phyloP scores from a whole-genome alignment of 768 basidiomycete species.

The Panellus pusillus region DNA sequence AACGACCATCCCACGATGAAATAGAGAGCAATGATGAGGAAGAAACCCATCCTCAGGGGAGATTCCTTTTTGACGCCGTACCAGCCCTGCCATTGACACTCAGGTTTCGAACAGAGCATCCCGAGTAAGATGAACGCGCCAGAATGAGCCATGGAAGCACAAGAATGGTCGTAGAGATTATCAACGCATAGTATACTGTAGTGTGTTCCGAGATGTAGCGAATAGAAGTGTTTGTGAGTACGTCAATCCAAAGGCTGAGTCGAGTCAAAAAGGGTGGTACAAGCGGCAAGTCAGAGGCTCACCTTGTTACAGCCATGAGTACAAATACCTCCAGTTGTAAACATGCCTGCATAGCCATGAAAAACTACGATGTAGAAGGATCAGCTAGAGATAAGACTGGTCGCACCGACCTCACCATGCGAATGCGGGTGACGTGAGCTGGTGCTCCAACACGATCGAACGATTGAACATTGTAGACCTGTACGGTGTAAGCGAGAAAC shows the following conservation, averaged over 20 bases:
- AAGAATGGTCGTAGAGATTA: slow-evolving; percentile 44
- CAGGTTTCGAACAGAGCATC: neutral
- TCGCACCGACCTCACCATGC: slow-evolving; percentile 40
- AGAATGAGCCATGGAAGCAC: slow-evolving; percentile 54
- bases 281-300: neutral
- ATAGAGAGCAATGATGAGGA: slow-evolving; percentile 41
- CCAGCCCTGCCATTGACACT: slow-evolving; percentile 44
- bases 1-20: slow-evolving; percentile 36
- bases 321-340: slow-evolving; percentile 57
- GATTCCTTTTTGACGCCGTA: slow-evolving; percentile 49
- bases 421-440: slow-evolving; percentile 45
- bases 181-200: slow-evolving; percentile 41
- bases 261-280: neutral
- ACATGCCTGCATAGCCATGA: slow-evolving; percentile 53
- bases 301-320: slow-evolving; percentile 42
- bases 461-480: slow-evolving; percentile 48
- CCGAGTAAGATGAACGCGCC: slow-evolving; percentile 30
- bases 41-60: slow-evolving; percentile 40
- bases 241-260: slow-evolving; percentile 53
- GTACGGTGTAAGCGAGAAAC: neutral
- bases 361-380: slow-evolving; percentile 36
- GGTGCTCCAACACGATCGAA: slow-evolving; percentile 58
- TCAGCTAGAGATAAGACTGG: neutral
- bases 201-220: slow-evolving; percentile 41
- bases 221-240: slow-evolving; percentile 50